Conservation (phyloP, 2,329 filamentous ascomycete species). For the Conoideocrella luteorostrata region DNA sequence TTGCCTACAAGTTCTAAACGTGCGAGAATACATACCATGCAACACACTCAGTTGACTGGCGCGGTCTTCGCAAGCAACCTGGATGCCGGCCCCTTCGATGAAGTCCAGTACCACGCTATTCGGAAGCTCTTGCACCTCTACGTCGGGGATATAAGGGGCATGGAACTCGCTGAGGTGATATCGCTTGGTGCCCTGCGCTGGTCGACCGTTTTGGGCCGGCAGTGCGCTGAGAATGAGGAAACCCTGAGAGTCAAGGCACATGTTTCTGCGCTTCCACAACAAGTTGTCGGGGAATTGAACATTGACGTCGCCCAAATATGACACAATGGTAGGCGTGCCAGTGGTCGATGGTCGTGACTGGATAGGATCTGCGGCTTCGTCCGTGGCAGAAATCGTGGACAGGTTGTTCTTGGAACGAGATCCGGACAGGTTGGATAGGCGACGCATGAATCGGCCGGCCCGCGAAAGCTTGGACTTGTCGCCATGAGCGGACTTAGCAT, state of each 20-base stretch:
- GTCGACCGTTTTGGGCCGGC: constrained; percentile 47
- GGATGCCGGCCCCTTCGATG: constrained; percentile 53
- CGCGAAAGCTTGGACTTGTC: constrained; percentile 43
- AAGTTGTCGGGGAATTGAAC: constrained; percentile 95
- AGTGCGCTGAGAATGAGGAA: constrained; percentile 69
- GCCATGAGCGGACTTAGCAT: constrained; percentile 32
- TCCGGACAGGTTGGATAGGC: constrained; percentile 48
- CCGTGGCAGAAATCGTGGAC: constrained; percentile 42
- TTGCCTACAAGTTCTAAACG: too few species aligned
- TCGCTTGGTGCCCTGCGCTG: constrained; percentile 53
- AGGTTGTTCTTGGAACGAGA: constrained; percentile 39
- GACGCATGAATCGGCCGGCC: constrained; percentile 51
- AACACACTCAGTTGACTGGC: constrained; percentile 50
- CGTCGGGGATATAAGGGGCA: constrained; percentile 73
- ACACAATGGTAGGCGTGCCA: constrained; percentile 39
- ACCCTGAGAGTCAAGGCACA: constrained; percentile 78
- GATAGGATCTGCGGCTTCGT: constrained; percentile 26
- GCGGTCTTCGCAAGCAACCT: constrained; percentile 59
- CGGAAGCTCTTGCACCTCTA: constrained; percentile 86
- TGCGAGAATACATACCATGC: constrained; percentile 48
- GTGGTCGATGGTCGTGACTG: constrained; percentile 21
- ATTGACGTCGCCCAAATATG: constrained; percentile 83
- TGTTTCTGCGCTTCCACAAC: constrained; percentile 88
- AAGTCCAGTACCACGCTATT: constrained; percentile 68
- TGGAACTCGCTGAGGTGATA: constrained; percentile 85